Evolutionary conservation across 345 rosid species (phyloP).

Genomic region (Punica granatum): DNA sequence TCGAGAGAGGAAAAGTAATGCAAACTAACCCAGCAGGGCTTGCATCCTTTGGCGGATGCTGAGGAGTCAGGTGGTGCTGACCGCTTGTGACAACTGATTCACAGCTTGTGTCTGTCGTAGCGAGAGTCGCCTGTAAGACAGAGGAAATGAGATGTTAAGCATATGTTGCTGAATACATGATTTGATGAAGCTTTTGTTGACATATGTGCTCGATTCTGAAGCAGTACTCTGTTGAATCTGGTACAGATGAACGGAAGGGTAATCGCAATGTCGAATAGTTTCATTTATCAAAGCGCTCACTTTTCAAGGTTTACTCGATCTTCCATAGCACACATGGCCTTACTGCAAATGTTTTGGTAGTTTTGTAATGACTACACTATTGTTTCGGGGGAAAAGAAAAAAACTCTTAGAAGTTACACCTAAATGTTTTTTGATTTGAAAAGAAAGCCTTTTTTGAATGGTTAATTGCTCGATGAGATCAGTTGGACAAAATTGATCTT

Average conservation of each 20-base stretch:
- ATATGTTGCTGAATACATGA: background rate
- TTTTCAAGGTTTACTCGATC: background rate
- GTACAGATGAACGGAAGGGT: background rate
- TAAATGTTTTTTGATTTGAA: no score
- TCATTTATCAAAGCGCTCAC: background rate
- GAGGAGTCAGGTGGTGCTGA: constrained; percentile 71
- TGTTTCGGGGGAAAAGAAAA: no score
- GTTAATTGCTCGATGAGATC: background rate
- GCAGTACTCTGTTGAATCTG: background rate
- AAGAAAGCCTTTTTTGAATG: no score
- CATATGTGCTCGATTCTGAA: no score
- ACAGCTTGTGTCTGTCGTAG: constrained; percentile 67
- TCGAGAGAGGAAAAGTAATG: background rate
- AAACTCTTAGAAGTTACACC: no score
- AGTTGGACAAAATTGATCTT: background rate
- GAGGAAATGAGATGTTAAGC: background rate
- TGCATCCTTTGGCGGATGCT: constrained; percentile 76
- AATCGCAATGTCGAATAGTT: background rate
- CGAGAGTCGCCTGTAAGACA: constrained; percentile 36
- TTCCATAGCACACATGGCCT: no score
- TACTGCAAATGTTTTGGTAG: no score
- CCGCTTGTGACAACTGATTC: constrained; percentile 76
- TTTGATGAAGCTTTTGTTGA: no score
- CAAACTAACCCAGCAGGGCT: constrained; percentile 79
- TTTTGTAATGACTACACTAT: no score